These are phyloP conservation scores for Mollisiaceae sp. DNA, from an alignment of 2,329 filamentous ascomycete species.

Conservation along the genomic window DNA sequence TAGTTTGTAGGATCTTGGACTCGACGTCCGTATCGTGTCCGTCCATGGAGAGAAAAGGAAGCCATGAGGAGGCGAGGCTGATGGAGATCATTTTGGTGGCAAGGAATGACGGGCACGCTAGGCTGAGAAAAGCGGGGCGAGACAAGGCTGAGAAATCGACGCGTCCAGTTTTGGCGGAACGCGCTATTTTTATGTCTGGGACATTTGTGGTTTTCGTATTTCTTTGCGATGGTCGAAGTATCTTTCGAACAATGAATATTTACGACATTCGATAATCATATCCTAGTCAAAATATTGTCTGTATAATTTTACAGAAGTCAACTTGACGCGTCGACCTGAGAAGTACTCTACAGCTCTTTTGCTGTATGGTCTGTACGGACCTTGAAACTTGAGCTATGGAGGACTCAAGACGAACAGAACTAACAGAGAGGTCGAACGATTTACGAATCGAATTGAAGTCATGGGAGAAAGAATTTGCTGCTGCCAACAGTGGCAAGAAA, in stretches of 20 bases:
- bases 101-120: background rate
- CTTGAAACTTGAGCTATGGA: conserved; percentile 29
- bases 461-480: conserved; percentile 74
- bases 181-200: background rate
- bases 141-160: conserved; percentile 2
- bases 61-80: conserved; percentile 14
- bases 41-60: conserved; percentile 34
- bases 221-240: background rate
- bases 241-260: conserved; percentile 1
- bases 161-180: conserved; percentile 6
- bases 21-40: conserved; percentile 48
- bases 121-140: background rate
- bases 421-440: conserved; percentile 47
- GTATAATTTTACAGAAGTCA: background rate
- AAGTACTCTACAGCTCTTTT: background rate
- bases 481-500: conserved; percentile 68
- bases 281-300: background rate
- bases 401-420: conserved; percentile 29
- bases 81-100: background rate
- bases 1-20: conserved; percentile 50
- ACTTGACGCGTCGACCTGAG: background rate
- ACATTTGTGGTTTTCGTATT: background rate
- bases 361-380: conserved; percentile 1
- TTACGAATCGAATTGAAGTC: conserved; percentile 73
- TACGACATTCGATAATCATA: background rate